These are phyloP conservation scores for Hirsutella thompsonii DNA, from an alignment of 2,329 filamentous ascomycete genomes.

Conservation along the genomic window DNA sequence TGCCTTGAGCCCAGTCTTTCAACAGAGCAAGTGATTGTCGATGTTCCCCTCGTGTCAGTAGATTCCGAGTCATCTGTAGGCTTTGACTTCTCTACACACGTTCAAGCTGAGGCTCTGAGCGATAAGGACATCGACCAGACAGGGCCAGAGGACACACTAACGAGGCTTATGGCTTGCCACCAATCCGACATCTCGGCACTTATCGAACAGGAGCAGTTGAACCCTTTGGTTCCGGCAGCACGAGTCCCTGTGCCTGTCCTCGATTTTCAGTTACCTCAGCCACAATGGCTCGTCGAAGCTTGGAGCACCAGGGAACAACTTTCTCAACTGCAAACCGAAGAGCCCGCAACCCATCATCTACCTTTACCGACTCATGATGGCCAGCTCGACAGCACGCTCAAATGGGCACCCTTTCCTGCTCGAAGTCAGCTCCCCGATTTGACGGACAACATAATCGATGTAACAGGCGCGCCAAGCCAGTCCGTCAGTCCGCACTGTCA, in stretches of 20 bases:
- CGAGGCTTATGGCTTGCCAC: constrained; percentile 8
- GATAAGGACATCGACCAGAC: neutral
- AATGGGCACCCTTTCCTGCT: constrained; percentile 11
- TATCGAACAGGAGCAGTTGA: constrained; percentile 16
- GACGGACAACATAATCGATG: too few relatives aligned
- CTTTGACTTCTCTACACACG: neutral
- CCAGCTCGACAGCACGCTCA: constrained; percentile 9
- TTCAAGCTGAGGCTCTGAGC: neutral
- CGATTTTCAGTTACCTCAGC: constrained; percentile 11
- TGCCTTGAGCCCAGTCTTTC: neutral
- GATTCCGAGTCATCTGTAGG: constrained; percentile 5
- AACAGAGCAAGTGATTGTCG: constrained; percentile 5
- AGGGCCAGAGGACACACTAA: constrained; percentile 13
- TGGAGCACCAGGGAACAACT: constrained; percentile 12
- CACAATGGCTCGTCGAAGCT: constrained; percentile 10
- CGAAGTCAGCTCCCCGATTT: constrained; percentile 2
- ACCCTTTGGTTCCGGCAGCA: constrained; percentile 11
- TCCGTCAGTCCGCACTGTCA: too few relatives aligned
- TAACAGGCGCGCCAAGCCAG: too few relatives aligned
- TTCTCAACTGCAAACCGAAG: constrained; percentile 9
- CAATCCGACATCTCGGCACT: constrained; percentile 3
- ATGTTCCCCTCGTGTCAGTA: constrained; percentile 10
- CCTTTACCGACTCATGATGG: neutral
- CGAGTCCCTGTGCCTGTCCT: constrained; percentile 16
- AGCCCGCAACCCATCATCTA: constrained; percentile 2